Percentiles rank a stretch among this genome's conserved stretches.
phyloP scores from a whole-genome alignment of 2,329 filamentous ascomycete genomes.

The Monosporascus sp. region DNA sequence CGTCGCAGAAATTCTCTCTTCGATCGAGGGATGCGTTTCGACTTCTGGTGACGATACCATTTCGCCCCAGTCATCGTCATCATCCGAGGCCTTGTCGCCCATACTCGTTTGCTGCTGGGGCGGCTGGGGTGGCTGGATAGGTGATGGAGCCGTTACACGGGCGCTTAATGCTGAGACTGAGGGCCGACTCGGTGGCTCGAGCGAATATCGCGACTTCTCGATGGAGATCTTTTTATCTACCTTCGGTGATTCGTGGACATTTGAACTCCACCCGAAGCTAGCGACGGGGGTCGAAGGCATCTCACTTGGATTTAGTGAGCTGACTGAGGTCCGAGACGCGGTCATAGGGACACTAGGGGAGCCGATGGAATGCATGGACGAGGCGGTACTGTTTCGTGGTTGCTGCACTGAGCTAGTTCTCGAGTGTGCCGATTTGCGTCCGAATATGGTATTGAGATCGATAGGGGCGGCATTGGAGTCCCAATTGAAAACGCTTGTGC shows the following conservation, averaged over 20 bases:
- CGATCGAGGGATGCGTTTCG: slow-evolving; percentile 2
- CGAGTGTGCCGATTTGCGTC: slow-evolving; percentile 26
- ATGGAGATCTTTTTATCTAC: not conserved
- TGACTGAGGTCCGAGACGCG: not conserved
- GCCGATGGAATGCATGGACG: not conserved
- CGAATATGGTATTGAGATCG: slow-evolving; percentile 41
- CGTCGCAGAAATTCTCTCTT: slow-evolving; percentile 1
- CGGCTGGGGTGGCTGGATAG: not conserved
- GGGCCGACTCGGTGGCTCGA: not conserved
- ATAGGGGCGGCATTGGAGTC: slow-evolving; percentile 47
- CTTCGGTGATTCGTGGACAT: slow-evolving; percentile 2
- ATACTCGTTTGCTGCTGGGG: not conserved
- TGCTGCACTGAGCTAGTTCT: slow-evolving; percentile 21
- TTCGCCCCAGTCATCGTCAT: slow-evolving; percentile 56
- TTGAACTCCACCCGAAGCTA: slow-evolving; percentile 20
- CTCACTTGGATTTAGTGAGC: not conserved
- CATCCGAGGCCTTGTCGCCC: slow-evolving; percentile 17
- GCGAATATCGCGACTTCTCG: not conserved
- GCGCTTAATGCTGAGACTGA: not conserved
- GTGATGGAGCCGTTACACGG: not conserved
- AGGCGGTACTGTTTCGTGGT: slow-evolving; percentile 2
- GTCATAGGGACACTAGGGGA: slow-evolving; percentile 1
- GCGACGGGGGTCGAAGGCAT: slow-evolving; percentile 4
- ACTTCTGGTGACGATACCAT: slow-evolving; percentile 44
- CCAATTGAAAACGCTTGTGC: slow-evolving; percentile 56